Evolutionary conservation across 1,284 basidiomycete species (phyloP).

Genomic region (Mycosarcoma maydis): DNA sequence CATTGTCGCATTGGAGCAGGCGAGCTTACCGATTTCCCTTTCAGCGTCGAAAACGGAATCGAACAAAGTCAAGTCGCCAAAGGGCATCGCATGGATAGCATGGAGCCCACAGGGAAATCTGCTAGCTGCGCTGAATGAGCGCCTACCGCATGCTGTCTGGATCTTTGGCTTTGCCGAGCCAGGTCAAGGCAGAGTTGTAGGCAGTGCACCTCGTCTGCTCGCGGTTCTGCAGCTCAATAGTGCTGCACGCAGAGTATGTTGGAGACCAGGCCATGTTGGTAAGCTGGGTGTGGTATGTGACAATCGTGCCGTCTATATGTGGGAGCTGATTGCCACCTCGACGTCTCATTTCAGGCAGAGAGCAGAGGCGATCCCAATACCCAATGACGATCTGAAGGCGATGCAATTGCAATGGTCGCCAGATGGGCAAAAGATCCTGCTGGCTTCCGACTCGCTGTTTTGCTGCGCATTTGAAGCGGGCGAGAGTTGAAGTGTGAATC

Average conservation of each 20-base stretch:
- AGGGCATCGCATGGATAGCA: constrained; percentile 45
- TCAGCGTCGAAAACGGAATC: constrained; percentile 27
- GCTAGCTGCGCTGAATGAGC: constrained; percentile 67
- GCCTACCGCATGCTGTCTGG: constrained; percentile 73
- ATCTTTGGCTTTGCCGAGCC: constrained; percentile 75
- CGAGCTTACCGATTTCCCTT: constrained; percentile 42
- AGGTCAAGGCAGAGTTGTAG: constrained; percentile 66
- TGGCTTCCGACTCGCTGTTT: constrained; percentile 78
- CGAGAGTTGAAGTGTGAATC: constrained; percentile 3
- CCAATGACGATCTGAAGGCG: constrained; percentile 57
- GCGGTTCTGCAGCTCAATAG: constrained; percentile 75
- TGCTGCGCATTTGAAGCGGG: constrained; percentile 72
- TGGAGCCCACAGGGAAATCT: constrained; percentile 53
- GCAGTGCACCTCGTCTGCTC: constrained; percentile 72
- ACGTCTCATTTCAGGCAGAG: constrained; percentile 21
- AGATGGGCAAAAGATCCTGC: constrained; percentile 79
- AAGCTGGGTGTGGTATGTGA: constrained; percentile 77
- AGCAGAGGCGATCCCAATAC: constrained; percentile 50
- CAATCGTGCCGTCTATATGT: constrained; percentile 76
- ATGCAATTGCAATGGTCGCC: constrained; percentile 81
- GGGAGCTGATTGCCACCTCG: constrained; percentile 70
- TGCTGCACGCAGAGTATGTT: constrained; percentile 74
- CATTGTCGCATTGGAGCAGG: constrained; percentile 56
- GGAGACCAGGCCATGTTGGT: constrained; percentile 78
- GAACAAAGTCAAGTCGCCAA: constrained; percentile 25